Percentiles rank a stretch among this genome's conserved stretches.
phyloP scores from a whole-genome alignment of 1,284 basidiomycete genomes.

The Laetiporus sulphureus region DNA sequence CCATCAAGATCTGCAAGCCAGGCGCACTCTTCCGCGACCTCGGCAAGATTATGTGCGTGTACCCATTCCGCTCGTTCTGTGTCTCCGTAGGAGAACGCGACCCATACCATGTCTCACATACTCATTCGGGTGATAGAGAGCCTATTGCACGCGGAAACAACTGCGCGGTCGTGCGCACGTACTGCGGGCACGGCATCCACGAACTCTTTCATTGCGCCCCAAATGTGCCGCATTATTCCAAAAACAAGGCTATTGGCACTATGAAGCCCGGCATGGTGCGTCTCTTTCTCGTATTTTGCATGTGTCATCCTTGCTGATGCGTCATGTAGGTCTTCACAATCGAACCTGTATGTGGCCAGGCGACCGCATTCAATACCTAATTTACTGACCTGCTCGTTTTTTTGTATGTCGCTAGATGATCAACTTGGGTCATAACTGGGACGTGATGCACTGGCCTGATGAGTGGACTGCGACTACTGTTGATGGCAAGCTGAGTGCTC shows the following conservation, averaged over 20 bases:
- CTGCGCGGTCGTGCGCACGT: conserved; percentile 81
- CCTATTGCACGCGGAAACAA: conserved; percentile 74
- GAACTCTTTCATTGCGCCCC: conserved; percentile 74
- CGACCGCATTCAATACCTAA: not conserved
- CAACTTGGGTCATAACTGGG: conserved; percentile 74
- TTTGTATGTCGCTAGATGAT: conserved; percentile 86
- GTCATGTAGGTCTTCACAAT: conserved; percentile 58
- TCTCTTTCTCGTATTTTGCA: conserved; percentile 3
- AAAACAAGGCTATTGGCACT: conserved; percentile 76
- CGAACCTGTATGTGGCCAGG: conserved; percentile 60
- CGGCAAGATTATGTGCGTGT: conserved; percentile 70
- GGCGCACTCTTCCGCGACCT: conserved; percentile 82
- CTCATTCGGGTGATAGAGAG: conserved; percentile 54
- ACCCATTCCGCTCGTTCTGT: not conserved
- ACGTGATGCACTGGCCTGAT: conserved; percentile 78
- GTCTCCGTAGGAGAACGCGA: too few species aligned
- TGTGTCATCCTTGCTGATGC: not conserved
- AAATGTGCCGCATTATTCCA: conserved; percentile 82
- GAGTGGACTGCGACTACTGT: conserved; percentile 92
- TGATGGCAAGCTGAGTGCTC: conserved; percentile 86
- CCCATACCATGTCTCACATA: too few species aligned
- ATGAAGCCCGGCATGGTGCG: conserved; percentile 83
- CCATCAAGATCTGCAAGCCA: conserved; percentile 88
- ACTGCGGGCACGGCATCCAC: conserved; percentile 90
- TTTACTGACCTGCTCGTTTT: too few species aligned